Base-by-base conservation (phyloP, 2,329 filamentous ascomycete species). In the Ophiosphaerella herpotricha region DNA sequence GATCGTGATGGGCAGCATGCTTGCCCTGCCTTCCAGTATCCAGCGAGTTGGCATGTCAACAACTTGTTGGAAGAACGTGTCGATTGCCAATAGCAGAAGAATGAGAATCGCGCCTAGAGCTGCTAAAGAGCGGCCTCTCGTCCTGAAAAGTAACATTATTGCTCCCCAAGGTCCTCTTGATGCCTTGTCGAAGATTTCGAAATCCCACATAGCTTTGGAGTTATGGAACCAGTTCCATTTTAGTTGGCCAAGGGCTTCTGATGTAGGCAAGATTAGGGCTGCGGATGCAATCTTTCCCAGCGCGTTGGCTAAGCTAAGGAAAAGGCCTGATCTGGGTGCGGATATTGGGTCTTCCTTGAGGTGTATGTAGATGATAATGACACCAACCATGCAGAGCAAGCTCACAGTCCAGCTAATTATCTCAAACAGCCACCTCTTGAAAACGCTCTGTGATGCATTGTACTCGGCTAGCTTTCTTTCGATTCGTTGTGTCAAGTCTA, bases 101-200 rank as follows among this genome's bases (percentile, higher is more conserved):
- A 55, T 55, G 0, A 58, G 24, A 1, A 53, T 4, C 0, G 48
- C 52, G 1, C 54, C 52, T 8, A 53, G n/a, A 0, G 56, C 60
- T 7, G 60, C 58, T 2, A 64, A 12, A 0, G 56, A 58, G 0
- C 58, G 35, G 0, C 54, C 58, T n/a, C 50, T 63, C 0, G 58
- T 64, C 0, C 60, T 43, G 5, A 44, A 61, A 0, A 60, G n/a
- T 1, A 61, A 38, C 32, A 60, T 29, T 1, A 43, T 2, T 8
- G 61, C 57, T 1, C 59, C 57, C 42, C 45, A 54, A 0, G 62
- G 49, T 0, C 57, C 55, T 13, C 59, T 31, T 0, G 60, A 55
- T 3, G 60, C 55, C 7, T 63, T 63, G n/a, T 68, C 66, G 9
- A 69, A 70, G 4, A 63, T 59, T n/a, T 71, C 65, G 8, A 70